A percentile compares a stretch with the other conserved stretches of the same genome.
These are phyloP conservation scores for Heliamphora pulchella DNA, from an alignment of 179 eudicot species.

Conservation along the genomic window DNA sequence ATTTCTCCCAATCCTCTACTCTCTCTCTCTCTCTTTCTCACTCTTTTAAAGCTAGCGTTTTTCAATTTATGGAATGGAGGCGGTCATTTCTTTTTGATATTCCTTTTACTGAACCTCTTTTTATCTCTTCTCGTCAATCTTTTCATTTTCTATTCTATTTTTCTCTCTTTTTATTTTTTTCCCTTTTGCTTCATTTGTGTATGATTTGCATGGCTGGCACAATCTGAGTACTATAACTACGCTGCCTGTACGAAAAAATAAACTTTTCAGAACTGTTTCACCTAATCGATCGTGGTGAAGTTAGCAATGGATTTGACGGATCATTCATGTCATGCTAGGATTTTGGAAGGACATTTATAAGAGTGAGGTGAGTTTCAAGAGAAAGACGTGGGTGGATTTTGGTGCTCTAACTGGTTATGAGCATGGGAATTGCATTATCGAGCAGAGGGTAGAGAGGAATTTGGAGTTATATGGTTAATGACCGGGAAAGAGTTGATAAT, in stretches of 20 bases:
- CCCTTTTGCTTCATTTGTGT: no score
- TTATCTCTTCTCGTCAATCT: no score
- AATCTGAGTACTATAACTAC: background rate
- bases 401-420: background rate
- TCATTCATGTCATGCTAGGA: background rate
- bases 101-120: no score
- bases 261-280: background rate
- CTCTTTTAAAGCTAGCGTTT: no score
- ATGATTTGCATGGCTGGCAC: background rate
- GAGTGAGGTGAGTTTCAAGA: background rate
- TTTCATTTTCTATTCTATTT: no score
- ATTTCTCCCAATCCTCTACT: no score
- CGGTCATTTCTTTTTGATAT: no score
- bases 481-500: no score
- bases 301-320: background rate
- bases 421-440: background rate
- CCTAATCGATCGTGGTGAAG: conserved; percentile 1
- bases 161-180: no score
- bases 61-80: no score
- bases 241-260: background rate
- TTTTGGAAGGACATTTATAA: background rate
- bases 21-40: no score
- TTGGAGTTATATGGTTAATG: background rate
- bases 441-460: background rate
- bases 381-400: background rate